Percentiles rank a stretch among this genome's conserved stretches.
phyloP scores from a whole-genome alignment of 331 rosid genomes.

The Erythrophleum ivorense region DNA sequence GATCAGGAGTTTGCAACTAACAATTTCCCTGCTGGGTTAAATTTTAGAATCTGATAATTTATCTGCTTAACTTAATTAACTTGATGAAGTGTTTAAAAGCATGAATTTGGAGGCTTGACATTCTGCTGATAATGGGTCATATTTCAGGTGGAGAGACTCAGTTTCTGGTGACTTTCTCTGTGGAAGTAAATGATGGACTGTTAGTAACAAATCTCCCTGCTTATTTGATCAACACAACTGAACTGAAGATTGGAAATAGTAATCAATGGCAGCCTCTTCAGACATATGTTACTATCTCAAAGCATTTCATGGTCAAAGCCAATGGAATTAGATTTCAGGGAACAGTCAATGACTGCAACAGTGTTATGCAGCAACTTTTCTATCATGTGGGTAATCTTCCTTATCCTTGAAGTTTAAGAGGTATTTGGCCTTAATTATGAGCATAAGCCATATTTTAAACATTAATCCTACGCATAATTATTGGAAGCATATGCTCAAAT shows the following conservation, averaged over 20 bases:
- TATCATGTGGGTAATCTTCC: slow-evolving; percentile 50
- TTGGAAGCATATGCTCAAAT: slow-evolving; percentile 6
- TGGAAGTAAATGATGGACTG: slow-evolving; percentile 78
- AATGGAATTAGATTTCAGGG: slow-evolving; percentile 79
- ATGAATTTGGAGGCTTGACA: slow-evolving; percentile 28
- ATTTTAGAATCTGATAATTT: slow-evolving; percentile 9
- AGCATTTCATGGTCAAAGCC: slow-evolving; percentile 80
- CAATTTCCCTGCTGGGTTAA: neutral
- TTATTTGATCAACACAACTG: slow-evolving; percentile 70
- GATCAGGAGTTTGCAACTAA: neutral
- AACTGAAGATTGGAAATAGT: slow-evolving; percentile 56
- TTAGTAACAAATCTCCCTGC: slow-evolving; percentile 72
- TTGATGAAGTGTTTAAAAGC: neutral
- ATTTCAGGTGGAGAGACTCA: slow-evolving; percentile 57
- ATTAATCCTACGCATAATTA: neutral
- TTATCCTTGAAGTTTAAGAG: slow-evolving; percentile 26
- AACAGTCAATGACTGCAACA: slow-evolving; percentile 69
- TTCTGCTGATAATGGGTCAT: slow-evolving; percentile 36
- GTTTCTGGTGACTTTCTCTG: slow-evolving; percentile 63
- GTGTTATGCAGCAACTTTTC: slow-evolving; percentile 65
- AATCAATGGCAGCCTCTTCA: slow-evolving; percentile 82
- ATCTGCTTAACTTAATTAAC: slow-evolving; percentile 12
- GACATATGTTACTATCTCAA: slow-evolving; percentile 84
- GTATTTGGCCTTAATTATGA: slow-evolving; percentile 19
- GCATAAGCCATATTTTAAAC: neutral